These are phyloP conservation scores for Leccinum longicurvipes DNA, from an alignment of 768 basidiomycete species.

Conservation along the genomic window DNA sequence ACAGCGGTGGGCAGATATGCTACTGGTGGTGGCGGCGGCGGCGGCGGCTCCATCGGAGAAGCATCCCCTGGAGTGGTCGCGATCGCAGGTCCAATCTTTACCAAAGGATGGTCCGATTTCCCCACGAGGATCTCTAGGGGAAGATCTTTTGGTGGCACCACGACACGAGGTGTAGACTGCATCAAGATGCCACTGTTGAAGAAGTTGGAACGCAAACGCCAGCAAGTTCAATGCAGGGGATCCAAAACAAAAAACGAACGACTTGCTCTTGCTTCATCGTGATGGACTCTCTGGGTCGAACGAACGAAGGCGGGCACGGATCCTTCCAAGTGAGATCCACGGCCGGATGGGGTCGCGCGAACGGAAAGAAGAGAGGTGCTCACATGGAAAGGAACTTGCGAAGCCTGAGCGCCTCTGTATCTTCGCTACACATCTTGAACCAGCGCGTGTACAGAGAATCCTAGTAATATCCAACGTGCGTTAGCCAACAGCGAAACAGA, in stretches of 20 bases:
- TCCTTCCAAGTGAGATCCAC: conserved; percentile 8
- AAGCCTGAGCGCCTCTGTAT: conserved; percentile 21
- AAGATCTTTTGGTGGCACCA: conserved; percentile 2
- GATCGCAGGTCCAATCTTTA: not conserved
- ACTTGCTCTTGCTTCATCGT: conserved; percentile 24
- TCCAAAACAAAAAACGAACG: not conserved
- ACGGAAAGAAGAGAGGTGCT: not conserved
- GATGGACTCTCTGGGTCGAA: conserved; percentile 17
- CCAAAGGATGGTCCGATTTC: not conserved
- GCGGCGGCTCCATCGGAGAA: not conserved
- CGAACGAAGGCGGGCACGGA: not conserved
- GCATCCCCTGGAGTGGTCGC: not conserved
- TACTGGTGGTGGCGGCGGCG: not conserved
- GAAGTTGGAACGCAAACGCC: too few relatives aligned
- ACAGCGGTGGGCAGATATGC: conserved; percentile 10
- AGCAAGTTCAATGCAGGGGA: conserved; percentile 1
- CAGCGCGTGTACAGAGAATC: conserved; percentile 25
- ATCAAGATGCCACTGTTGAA: conserved; percentile 15
- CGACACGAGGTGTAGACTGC: conserved; percentile 6
- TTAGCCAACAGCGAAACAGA: not conserved
- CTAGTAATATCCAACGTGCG: conserved; percentile 5
- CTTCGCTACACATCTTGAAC: conserved; percentile 23
- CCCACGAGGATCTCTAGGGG: not conserved
- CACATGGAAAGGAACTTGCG: conserved; percentile 30
- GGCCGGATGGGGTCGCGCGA: not conserved